Conservation (phyloP, 805 yeast genomes). For the Naumovozyma dairenensis region DNA sequence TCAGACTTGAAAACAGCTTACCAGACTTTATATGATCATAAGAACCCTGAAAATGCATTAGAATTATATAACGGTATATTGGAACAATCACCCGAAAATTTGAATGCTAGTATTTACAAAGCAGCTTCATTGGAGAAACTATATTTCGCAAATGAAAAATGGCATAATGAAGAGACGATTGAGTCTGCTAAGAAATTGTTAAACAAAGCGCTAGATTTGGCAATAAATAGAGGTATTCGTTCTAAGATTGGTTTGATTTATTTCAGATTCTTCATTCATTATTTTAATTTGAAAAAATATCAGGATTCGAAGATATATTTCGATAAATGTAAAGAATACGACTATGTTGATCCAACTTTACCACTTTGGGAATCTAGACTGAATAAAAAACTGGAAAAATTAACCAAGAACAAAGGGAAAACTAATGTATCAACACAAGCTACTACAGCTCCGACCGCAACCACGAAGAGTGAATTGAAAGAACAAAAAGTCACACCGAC, state of each 20-base stretch:
- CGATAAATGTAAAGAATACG: constrained; percentile 33
- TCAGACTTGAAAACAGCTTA: constrained; percentile 35
- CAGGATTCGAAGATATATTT: constrained; percentile 35
- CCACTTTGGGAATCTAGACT: constrained; percentile 35
- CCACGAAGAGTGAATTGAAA: neutral
- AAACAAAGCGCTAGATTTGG: constrained; percentile 35
- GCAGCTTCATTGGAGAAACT: constrained; percentile 41
- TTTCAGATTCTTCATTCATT: constrained; percentile 40
- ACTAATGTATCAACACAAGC: neutral
- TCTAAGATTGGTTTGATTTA: constrained; percentile 38
- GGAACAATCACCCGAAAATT: constrained; percentile 35
- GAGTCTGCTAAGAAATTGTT: constrained; percentile 30
- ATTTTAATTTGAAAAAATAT: constrained; percentile 36
- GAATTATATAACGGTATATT: constrained; percentile 33
- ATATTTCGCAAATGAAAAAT: constrained; percentile 29
- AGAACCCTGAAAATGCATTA: constrained; percentile 39
- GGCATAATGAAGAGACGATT: constrained; percentile 36
- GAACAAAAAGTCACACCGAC: neutral
- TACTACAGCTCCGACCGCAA: neutral
- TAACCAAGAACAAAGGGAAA: constrained; percentile 3
- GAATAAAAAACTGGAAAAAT: constrained; percentile 12
- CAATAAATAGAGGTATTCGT: constrained; percentile 38
- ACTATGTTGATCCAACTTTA: constrained; percentile 38
- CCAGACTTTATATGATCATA: constrained; percentile 36
- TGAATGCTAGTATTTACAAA: constrained; percentile 39